Evolutionary conservation across 192 early-diverging fungal genomes (phyloP).

Genomic region (Rhizoclosmatium sp.): DNA sequence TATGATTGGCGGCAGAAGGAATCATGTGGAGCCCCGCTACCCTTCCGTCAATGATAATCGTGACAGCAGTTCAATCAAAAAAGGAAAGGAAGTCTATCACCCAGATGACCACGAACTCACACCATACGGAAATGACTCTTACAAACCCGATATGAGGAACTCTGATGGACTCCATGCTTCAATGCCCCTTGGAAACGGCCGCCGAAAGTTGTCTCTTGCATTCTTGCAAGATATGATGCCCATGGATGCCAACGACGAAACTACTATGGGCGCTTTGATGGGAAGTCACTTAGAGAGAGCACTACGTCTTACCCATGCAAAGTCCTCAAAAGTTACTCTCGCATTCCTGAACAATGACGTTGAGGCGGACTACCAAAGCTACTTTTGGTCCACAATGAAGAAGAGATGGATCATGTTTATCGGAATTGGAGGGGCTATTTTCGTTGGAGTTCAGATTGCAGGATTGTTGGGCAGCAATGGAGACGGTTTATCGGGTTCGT

Average conservation of each 20-base stretch:
- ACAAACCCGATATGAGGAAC: not conserved
- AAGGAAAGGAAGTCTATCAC: not conserved
- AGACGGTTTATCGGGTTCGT: not conserved
- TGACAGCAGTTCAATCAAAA: not conserved
- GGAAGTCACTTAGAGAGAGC: slow-evolving; percentile 35
- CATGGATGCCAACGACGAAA: not conserved
- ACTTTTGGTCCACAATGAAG: slow-evolving; percentile 36
- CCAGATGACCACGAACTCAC: not conserved
- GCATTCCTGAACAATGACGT: slow-evolving; percentile 41
- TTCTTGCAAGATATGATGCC: slow-evolving; percentile 38
- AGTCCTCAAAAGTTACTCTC: slow-evolving; percentile 38
- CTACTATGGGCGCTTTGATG: slow-evolving; percentile 29
- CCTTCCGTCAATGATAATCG: not conserved
- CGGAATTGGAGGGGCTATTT: slow-evolving; percentile 37
- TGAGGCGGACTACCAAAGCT: slow-evolving; percentile 42
- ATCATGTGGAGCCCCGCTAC: not conserved
- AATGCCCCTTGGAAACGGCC: slow-evolving; percentile 4
- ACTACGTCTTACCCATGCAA: slow-evolving; percentile 34
- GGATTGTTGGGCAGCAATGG: slow-evolving; percentile 30
- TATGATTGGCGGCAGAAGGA: not conserved
- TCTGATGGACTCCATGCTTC: not conserved
- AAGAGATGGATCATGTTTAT: slow-evolving; percentile 43
- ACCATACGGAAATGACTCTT: not conserved
- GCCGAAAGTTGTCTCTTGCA: slow-evolving; percentile 35
- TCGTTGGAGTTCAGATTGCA: slow-evolving; percentile 38